Percentiles rank a stretch among this genome's conserved stretches.
Conservation (phyloP, 192 early-diverging fungal genomes). For the Pilaira anomala region DNA sequence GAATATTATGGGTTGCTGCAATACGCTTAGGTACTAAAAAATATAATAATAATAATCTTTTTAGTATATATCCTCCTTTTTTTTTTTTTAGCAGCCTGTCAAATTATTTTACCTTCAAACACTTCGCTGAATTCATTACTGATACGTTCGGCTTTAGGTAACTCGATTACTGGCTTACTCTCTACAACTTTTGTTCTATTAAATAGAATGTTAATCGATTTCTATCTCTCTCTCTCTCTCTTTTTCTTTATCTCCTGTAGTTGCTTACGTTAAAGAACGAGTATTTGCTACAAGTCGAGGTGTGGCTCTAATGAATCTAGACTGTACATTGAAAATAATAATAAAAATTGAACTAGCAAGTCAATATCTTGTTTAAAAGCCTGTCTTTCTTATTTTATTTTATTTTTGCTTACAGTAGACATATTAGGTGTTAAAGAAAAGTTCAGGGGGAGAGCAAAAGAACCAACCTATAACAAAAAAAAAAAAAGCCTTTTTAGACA, state of each 20-base stretch:
- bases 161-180: neutral
- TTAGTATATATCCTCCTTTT: neutral
- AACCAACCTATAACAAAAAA: too few species aligned
- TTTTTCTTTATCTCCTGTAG: neutral
- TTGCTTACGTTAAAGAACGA: conserved; percentile 1
- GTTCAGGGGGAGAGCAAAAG: too few species aligned
- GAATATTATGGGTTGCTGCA: conserved; percentile 60
- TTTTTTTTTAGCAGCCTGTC: neutral
- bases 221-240: too few species aligned
- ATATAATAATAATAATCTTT: neutral
- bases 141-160: conserved; percentile 17
- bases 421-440: neutral
- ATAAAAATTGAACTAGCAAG: too few species aligned
- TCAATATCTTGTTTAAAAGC: too few species aligned
- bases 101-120: conserved; percentile 20
- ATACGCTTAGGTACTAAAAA: conserved; percentile 42
- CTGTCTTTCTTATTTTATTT: too few species aligned
- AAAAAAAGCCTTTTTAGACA: neutral
- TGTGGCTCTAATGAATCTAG: neutral
- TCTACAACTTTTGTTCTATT: conserved; percentile 1
- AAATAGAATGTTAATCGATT: neutral
- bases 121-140: conserved; percentile 14
- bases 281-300: neutral
- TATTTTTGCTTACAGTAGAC: conserved; percentile 1
- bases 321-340: neutral